Conservation (phyloP, 202 grass and related monocot genomes). For the Carex sylvatica region DNA sequence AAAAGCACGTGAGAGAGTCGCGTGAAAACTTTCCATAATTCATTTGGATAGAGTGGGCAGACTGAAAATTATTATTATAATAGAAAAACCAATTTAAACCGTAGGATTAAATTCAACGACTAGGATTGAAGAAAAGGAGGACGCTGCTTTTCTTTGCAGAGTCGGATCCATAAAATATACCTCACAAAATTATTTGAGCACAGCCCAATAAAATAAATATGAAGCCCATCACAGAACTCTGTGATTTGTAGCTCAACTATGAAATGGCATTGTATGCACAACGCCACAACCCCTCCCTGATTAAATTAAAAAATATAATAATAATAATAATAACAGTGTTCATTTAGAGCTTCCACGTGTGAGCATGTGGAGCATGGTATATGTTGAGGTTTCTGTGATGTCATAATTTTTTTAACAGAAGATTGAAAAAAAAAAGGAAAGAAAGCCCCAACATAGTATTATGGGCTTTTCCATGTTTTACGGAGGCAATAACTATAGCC, state of each 20-base stretch:
- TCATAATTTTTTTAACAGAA: neutral
- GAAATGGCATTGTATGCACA: neutral
- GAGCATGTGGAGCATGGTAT: neutral
- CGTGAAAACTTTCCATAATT: no score
- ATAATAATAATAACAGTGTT: neutral
- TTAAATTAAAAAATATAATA: neutral
- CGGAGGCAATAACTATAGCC: conserved; percentile 11
- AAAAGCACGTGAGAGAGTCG: no score
- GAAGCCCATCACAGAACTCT: neutral
- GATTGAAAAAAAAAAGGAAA: neutral
- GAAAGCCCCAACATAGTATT: conserved; percentile 2
- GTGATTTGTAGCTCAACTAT: neutral
- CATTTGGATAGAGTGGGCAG: no score
- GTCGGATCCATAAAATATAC: no score
- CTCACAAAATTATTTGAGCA: neutral
- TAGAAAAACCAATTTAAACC: no score
- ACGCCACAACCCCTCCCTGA: neutral
- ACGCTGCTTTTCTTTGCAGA: no score
- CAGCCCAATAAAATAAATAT: neutral
- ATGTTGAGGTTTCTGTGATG: neutral
- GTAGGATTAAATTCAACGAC: no score
- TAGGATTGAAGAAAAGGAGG: no score
- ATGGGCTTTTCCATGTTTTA: conserved; percentile 3
- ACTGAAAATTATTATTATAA: no score
- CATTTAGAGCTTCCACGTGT: neutral